Conservation (phyloP, 2,329 filamentous ascomycete species). For the Thyridium curvatum region DNA sequence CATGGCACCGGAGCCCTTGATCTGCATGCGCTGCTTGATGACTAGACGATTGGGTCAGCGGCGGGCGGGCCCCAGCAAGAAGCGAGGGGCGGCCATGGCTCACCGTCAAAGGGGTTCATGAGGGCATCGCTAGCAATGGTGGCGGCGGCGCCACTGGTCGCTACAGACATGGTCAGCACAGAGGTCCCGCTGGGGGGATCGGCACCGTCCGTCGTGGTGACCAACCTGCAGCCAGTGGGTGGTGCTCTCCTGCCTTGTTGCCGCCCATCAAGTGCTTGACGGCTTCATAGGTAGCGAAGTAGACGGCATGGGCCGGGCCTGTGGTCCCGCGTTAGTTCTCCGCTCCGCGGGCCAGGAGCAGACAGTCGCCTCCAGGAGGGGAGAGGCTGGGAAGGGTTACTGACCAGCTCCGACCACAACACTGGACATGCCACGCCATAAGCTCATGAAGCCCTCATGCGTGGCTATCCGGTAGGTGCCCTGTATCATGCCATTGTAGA, state of each 20-base stretch:
- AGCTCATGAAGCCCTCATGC: conserved; percentile 79
- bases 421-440: conserved; percentile 96
- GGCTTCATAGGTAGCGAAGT: conserved; percentile 96
- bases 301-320: conserved; percentile 96
- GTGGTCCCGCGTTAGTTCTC: no score
- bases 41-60: conserved; percentile 48
- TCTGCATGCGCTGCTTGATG: conserved; percentile 99
- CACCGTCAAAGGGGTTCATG: conserved; percentile 99
- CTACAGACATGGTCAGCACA: conserved; percentile 38
- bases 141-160: conserved; percentile 85
- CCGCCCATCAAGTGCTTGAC: conserved; percentile 96
- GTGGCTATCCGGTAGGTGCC: conserved; percentile 89
- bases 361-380: no score
- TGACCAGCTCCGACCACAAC: conserved; percentile 90
- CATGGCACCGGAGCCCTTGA: conserved; percentile 81
- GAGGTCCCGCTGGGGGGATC: no score
- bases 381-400: conserved; percentile 22
- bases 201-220: conserved; percentile 5
- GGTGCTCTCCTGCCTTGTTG: conserved; percentile 80
- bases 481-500: conserved; percentile 86
- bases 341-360: no score
- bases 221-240: conserved; percentile 87
- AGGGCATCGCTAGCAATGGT: conserved; percentile 96
- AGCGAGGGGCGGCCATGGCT: conserved; percentile 16
- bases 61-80: no score